Base-by-base conservation (phyloP, 140 eudicot species). In the Stevia rebaudiana region DNA sequence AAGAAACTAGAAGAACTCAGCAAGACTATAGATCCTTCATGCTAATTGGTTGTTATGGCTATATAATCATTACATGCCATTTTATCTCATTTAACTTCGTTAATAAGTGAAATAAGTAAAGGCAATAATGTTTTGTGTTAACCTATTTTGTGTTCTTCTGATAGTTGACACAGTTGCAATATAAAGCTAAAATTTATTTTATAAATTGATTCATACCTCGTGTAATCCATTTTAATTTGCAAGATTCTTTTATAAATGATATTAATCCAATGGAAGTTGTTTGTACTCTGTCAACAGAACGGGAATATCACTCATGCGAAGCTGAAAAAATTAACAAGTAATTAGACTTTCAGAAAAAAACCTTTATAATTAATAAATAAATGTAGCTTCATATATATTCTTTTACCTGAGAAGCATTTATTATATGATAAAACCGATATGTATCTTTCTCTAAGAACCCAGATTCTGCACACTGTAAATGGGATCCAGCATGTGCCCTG, bases 271-370 rank as follows among this genome's bases (percentile, higher is more conserved):
- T 28, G 76, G 72, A 64, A 90, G 84, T 72, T 67, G 75, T 63
- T 73, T 82, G 82, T 90, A 90, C 79, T 87, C 95, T 10, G 79
- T 71, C 80, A 90, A 63, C 10, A 90, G 80, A 43, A 54, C 59
- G 11, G 86, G 79, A 61, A 90, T 70, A 69, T 90, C 97, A n/a
- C 80, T 85, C 97, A 90, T 66, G 11, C 95, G 97, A 49, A 90
- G 62, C 97, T 90, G 86, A 44, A 61, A 37, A 40, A 35, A 76
- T 21, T 35, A 58, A 16, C 36, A 40, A 48, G 8, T 1, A 48
- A 18, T 48, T 18, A 2, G 22, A 46, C 51, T 22, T 4, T 46
- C 51, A 28, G 7, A 4, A 57, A 25, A 15, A 21, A 15, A 5
- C 19, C 3, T 5, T 23, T 40, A 41, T 17, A 24, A 4, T 22